phyloP scores from a whole-genome alignment of 2,329 filamentous ascomycete species.

The Cylindrodendrum hubeiense region DNA sequence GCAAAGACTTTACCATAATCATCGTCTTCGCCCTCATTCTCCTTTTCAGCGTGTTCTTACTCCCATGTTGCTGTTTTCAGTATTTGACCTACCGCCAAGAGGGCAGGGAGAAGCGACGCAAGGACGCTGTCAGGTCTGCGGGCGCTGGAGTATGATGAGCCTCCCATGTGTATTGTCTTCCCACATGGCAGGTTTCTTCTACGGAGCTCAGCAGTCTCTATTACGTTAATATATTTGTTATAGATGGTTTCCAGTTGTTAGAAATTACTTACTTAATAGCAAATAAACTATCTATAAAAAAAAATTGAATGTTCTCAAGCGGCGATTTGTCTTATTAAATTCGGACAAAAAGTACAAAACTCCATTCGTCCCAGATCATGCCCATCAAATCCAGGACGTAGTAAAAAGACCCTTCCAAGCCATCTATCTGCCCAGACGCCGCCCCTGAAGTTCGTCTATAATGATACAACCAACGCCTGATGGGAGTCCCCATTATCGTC shows the following conservation, averaged over 20 bases:
- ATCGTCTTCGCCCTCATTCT: slow-evolving; percentile 4
- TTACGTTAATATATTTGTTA: too few relatives aligned
- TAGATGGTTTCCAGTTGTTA: too few relatives aligned
- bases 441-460: slow-evolving; percentile 33
- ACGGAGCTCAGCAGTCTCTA: too few relatives aligned
- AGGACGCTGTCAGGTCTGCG: background rate
- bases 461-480: slow-evolving; percentile 38
- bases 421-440: slow-evolving; percentile 30
- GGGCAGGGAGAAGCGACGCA: slow-evolving; percentile 2
- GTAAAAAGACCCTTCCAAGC: slow-evolving; percentile 20
- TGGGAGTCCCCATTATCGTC: slow-evolving; percentile 33
- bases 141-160: background rate
- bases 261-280: too few relatives aligned
- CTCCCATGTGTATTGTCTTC: background rate
- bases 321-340: slow-evolving; percentile 20
- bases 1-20: slow-evolving; percentile 4
- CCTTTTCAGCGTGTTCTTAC: slow-evolving; percentile 22
- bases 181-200: background rate
- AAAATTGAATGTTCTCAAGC: slow-evolving; percentile 5
- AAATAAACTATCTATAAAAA: background rate
- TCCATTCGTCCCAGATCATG: slow-evolving; percentile 5
- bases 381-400: slow-evolving; percentile 26
- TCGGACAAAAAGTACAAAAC: background rate
- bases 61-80: slow-evolving; percentile 25
- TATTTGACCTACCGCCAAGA: slow-evolving; percentile 18